These are phyloP conservation scores for Neofusicoccum sp. DNA, from an alignment of 2,329 filamentous ascomycete genomes.

Conservation along the genomic window DNA sequence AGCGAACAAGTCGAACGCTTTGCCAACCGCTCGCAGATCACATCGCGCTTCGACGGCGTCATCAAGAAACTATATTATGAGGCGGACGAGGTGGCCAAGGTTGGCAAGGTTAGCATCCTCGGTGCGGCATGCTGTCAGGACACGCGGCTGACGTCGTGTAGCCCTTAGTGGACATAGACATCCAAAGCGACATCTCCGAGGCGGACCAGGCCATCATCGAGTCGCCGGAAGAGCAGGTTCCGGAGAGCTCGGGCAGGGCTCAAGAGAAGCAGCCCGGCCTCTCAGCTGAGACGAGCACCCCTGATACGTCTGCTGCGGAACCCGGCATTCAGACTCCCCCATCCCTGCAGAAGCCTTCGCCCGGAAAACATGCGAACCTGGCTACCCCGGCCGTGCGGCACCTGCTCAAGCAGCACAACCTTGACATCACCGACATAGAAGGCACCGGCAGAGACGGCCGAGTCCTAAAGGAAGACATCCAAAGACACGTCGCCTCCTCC, in stretches of 20 bases:
- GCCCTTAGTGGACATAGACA: constrained; percentile 92
- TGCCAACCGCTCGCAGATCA: constrained; percentile 62
- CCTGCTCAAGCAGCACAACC: constrained; percentile 72
- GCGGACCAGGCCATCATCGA: constrained; percentile 51
- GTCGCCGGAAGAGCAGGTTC: neutral
- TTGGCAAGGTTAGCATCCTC: constrained; percentile 61
- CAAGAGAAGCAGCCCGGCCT: constrained; percentile 25
- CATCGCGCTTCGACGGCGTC: constrained; percentile 88
- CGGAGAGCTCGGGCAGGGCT: neutral
- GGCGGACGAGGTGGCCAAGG: constrained; percentile 91
- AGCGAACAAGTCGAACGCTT: constrained; percentile 21
- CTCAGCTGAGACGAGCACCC: constrained; percentile 21
- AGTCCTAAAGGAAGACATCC: constrained; percentile 89
- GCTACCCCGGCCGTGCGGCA: constrained; percentile 93
- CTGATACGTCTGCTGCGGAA: constrained; percentile 8
- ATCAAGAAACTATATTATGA: constrained; percentile 97
- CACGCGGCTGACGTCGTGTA: constrained; percentile 33
- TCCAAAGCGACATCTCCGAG: constrained; percentile 70
- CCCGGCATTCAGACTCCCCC: neutral
- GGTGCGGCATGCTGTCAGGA: neutral
- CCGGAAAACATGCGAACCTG: constrained; percentile 68
- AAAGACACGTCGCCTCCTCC: constrained; percentile 55
- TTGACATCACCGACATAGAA: constrained; percentile 74
- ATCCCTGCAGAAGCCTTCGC: constrained; percentile 27
- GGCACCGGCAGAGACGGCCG: constrained; percentile 90